Evolutionary conservation across 768 basidiomycete genomes (phyloP).

Genomic region (Lepiota subincarnata): DNA sequence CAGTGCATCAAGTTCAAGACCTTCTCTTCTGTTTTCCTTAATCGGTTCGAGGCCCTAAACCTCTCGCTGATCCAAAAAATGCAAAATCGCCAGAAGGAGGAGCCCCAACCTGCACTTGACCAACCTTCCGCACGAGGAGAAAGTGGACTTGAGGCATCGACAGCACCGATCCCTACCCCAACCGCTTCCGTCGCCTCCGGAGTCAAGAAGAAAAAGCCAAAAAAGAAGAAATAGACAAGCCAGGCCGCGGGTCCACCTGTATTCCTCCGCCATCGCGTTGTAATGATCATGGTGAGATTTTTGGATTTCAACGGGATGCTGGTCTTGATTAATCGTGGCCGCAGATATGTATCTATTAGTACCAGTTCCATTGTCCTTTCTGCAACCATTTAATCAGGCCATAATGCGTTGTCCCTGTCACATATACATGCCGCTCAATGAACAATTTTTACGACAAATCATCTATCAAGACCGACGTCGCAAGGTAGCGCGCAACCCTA

Average conservation of each 20-base stretch:
- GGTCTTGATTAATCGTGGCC: not conserved
- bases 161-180: slow-evolving; percentile 18
- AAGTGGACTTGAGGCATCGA: slow-evolving; percentile 27
- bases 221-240: slow-evolving; percentile 64
- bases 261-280: not conserved
- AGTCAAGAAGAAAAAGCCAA: slow-evolving; percentile 79
- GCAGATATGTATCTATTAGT: slow-evolving; percentile 9
- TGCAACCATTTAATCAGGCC: not conserved
- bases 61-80: slow-evolving; percentile 82
- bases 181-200: slow-evolving; percentile 41
- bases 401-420: no score
- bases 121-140: slow-evolving; percentile 22
- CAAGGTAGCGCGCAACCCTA: no score
- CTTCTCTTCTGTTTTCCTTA: slow-evolving; percentile 89
- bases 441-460: no score
- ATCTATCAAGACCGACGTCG: no score
- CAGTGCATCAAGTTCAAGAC: slow-evolving; percentile 98
- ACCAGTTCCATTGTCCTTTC: not conserved
- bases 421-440: no score
- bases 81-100: slow-evolving; percentile 55
- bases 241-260: not conserved
- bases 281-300: slow-evolving; percentile 5
- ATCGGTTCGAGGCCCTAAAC: slow-evolving; percentile 93
- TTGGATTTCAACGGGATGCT: not conserved
- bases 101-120: slow-evolving; percentile 15